Evolutionary conservation across 148 eudicot genomes (phyloP), one percentile per base, ranked within the genome.

Genomic region (Silene conica): DNA sequence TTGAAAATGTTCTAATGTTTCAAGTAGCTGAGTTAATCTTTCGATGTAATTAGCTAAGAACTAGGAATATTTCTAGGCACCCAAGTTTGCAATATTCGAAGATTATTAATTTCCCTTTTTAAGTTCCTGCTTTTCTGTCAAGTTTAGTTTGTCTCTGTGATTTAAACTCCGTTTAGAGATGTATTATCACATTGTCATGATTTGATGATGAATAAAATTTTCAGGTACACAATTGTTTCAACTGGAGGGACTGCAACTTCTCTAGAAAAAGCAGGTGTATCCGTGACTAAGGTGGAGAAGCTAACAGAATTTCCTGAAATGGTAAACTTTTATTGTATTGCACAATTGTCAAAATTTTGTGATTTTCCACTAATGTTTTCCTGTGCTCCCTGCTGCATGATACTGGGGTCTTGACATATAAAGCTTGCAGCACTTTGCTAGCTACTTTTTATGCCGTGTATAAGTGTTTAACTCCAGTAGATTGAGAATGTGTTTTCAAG

Each of bases 161-260:
- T 58, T 55, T 43, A 54, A 23, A 21, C 43, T 16, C 43, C 6
- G 34, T 70, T 12, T 31, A 31, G 5, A 56, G 52, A 31, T 56
- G 19, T 18, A 22, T n/a, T 8, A 28, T 3, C 9, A 1, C 48
- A 8, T 23, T 48, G 19, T 16, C 43, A 41, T 60, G 62, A 70
- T 58, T 25, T 28, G 31, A 10, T 28, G 11, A 21, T 77, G 5
- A 14, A 64, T 71, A 59, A 28, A 46, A 9, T 38, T 4, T 81
- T 46, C 75, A 96, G 99, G 72, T 92, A 79, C 82, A 89, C 85
- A 55, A 89, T 92, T 76, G 87, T 96, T 71, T 96, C 99, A 74
- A 96, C 99, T 20, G 99, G 97, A 83, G 99, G 99, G 79, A 96
- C 97, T 63, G 91, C 99, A 69, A 87, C 92, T 79, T 84, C 92